Percentiles rank a stretch among this genome's conserved stretches.
phyloP scores from a whole-genome alignment of 805 yeast genomes.

The Candida bentonensis region DNA sequence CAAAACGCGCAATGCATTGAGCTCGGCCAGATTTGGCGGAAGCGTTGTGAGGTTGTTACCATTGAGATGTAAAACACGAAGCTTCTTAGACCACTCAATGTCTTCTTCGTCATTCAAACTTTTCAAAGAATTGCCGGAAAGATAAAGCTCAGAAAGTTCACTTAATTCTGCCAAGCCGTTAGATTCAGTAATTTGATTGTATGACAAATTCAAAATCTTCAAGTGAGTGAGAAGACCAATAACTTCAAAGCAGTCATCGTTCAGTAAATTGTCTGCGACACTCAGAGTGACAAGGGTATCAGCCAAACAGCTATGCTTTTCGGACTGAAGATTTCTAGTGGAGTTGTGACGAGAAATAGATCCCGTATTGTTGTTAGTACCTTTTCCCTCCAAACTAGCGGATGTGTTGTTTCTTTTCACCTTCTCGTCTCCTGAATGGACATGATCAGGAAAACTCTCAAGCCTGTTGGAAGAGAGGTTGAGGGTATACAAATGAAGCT shows the following conservation, averaged over 20 bases:
- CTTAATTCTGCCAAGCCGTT: conserved; percentile 47
- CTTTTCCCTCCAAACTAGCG: background rate
- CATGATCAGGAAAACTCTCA: conserved; percentile 6
- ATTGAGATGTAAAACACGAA: conserved; percentile 56
- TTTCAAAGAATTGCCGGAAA: conserved; percentile 73
- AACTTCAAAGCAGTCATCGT: conserved; percentile 60
- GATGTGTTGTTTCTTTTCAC: background rate
- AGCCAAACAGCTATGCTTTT: conserved; percentile 20
- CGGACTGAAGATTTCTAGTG: background rate
- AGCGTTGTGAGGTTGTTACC: conserved; percentile 74
- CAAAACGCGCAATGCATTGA: conserved; percentile 47
- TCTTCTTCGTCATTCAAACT: conserved; percentile 71
- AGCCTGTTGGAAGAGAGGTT: conserved; percentile 17
- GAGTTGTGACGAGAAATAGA: conserved; percentile 2
- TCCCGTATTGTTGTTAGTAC: background rate
- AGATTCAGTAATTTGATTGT: conserved; percentile 72
- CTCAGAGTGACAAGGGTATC: conserved; percentile 42
- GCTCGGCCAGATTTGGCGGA: conserved; percentile 75
- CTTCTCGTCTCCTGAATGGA: background rate
- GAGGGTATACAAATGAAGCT: conserved; percentile 24
- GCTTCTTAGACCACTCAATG: conserved; percentile 42
- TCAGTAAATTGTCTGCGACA: conserved; percentile 71
- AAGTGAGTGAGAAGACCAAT: conserved; percentile 47
- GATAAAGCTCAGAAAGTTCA: conserved; percentile 46
- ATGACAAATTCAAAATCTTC: conserved; percentile 57